Evolutionary conservation across 306 rosid genomes (phyloP).

Genomic region (Fagus crenata): DNA sequence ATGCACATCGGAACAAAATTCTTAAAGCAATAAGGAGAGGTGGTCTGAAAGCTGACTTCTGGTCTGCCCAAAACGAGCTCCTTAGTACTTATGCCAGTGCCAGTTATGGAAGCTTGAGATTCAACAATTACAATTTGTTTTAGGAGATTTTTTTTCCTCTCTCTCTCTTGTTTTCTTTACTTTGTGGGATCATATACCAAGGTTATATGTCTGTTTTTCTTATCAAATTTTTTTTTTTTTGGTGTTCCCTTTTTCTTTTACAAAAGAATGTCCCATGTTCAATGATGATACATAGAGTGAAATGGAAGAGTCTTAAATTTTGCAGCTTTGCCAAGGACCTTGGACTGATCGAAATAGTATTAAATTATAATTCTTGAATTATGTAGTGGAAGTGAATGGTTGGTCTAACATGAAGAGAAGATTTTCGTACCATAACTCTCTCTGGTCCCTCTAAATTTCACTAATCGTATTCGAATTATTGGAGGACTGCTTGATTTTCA

Average conservation of each 20-base stretch:
- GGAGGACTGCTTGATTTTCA: background rate
- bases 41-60: constrained; percentile 90
- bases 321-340: background rate
- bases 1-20: constrained; percentile 74
- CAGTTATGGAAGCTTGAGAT: constrained; percentile 49
- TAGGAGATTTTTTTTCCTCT: constrained; percentile 27
- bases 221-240: background rate
- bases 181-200: background rate
- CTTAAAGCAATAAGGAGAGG: constrained; percentile 83
- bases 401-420: background rate
- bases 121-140: constrained; percentile 59
- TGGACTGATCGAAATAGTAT: background rate
- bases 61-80: constrained; percentile 82
- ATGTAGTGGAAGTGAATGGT: background rate
- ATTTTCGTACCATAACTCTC: background rate
- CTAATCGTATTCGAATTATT: background rate
- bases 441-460: background rate
- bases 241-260: constrained; percentile 7
- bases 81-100: constrained; percentile 66
- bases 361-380: background rate
- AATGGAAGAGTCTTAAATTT: constrained; percentile 17
- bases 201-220: background rate
- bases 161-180: background rate
- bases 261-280: constrained; percentile 29
- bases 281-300: constrained; percentile 17